Conservation (phyloP, 2,329 filamentous ascomycete genomes). For the Paraphaeosphaeria sporulosa region DNA sequence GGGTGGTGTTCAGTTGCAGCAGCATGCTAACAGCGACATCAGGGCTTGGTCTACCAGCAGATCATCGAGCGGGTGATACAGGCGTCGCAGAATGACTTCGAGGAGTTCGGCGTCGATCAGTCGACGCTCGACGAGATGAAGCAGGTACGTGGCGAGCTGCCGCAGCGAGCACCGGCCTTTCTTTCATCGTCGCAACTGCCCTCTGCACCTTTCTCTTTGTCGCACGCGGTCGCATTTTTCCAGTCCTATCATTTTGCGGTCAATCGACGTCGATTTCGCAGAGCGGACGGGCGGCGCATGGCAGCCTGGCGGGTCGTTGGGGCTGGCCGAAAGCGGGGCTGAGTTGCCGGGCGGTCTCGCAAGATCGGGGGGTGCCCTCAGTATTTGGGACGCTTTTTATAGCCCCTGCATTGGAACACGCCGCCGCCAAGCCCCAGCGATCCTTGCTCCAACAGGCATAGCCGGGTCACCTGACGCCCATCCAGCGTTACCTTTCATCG, state of each 20-base stretch:
- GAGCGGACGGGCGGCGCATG: constrained; percentile 26
- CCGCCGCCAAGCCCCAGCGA: constrained; percentile 45
- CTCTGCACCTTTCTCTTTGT: constrained; percentile 12
- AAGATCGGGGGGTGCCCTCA: constrained; percentile 48
- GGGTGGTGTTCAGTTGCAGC: constrained; percentile 24
- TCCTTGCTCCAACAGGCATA: constrained; percentile 45
- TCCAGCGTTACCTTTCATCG: constrained; percentile 19
- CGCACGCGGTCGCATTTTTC: constrained; percentile 15
- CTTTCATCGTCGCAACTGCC: constrained; percentile 20
- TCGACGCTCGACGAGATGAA: constrained; percentile 85
- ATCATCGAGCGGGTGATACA: constrained; percentile 77
- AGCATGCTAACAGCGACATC: constrained; percentile 39
- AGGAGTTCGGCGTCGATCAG: constrained; percentile 92
- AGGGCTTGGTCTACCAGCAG: constrained; percentile 83
- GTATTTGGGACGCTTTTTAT: constrained; percentile 58
- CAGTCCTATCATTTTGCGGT: constrained; percentile 11
- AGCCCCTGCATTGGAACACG: constrained; percentile 50
- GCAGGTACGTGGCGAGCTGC: constrained; percentile 69
- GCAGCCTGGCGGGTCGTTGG: constrained; percentile 36
- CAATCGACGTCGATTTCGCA: constrained; percentile 25
- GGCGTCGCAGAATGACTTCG: constrained; percentile 87
- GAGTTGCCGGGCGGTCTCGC: constrained; percentile 47
- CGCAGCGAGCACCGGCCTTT: constrained; percentile 19
- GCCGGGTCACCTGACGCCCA: constrained; percentile 42
- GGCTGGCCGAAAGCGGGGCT: constrained; percentile 54